These are phyloP conservation scores for Graphilbum ipis-grandicollis DNA, from an alignment of 2,329 filamentous ascomycete species.

Conservation along the genomic window DNA sequence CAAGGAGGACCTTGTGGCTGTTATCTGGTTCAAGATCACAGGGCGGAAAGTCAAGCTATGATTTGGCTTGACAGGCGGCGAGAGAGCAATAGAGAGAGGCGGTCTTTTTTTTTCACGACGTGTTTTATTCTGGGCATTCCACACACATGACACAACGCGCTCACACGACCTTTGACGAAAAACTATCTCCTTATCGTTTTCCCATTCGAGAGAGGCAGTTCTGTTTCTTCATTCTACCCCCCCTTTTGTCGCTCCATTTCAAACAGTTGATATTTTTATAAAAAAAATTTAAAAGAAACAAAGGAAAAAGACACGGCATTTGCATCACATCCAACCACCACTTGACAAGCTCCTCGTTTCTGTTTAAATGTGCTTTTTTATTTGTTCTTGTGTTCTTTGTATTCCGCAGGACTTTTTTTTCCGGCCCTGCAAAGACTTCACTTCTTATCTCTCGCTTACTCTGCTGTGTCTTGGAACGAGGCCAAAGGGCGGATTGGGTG, in stretches of 20 bases:
- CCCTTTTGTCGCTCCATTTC: too few relatives aligned
- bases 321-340: neutral
- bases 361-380: neutral
- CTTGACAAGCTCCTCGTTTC: neutral
- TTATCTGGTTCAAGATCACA: conserved; percentile 45
- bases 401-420: neutral
- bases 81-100: neutral
- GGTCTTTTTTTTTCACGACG: neutral
- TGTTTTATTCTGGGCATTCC: neutral
- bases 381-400: too few relatives aligned
- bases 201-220: neutral
- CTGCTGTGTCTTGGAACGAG: neutral
- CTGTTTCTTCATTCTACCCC: too few relatives aligned
- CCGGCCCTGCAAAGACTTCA: neutral
- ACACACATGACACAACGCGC: neutral
- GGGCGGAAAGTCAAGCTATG: conserved; percentile 42
- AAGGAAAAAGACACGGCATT: too few relatives aligned
- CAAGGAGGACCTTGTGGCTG: conserved; percentile 47
- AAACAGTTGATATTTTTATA: too few relatives aligned
- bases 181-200: neutral
- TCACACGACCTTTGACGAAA: neutral
- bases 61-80: too few relatives aligned
- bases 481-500: neutral
- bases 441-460: neutral
- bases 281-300: too few relatives aligned